These are phyloP conservation scores for Melampsora americana DNA, from an alignment of 1,284 basidiomycete species.

Conservation along the genomic window DNA sequence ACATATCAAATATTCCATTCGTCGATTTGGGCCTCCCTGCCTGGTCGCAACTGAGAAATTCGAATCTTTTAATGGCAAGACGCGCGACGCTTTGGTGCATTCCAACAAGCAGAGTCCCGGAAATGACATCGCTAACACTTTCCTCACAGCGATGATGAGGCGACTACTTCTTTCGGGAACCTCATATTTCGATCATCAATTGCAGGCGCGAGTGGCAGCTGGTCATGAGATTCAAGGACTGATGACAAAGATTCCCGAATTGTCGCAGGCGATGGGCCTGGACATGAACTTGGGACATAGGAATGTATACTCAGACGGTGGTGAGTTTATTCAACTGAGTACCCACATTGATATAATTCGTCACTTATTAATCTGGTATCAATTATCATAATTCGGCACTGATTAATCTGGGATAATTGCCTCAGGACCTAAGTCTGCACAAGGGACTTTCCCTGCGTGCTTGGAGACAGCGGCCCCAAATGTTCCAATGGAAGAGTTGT, in stretches of 20 bases:
- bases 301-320: no score
- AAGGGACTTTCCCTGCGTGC: no score
- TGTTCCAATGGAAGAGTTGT: no score
- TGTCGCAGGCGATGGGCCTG: neutral
- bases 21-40: neutral
- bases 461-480: no score
- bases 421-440: neutral
- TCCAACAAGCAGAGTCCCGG: no score
- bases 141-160: neutral
- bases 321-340: no score
- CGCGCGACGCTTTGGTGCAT: constrained; percentile 1
- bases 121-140: no score
- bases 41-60: constrained; percentile 1
- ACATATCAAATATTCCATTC: constrained; percentile 47
- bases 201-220: neutral
- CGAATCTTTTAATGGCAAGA: constrained; percentile 4
- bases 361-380: neutral
- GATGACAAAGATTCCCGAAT: neutral
- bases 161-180: constrained; percentile 54
- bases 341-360: no score
- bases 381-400: neutral
- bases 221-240: neutral
- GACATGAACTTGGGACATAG: no score
- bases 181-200: neutral
- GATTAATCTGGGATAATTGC: neutral